Conservation (phyloP, 2,329 filamentous ascomycete species). For the Fusarium torulosum region DNA sequence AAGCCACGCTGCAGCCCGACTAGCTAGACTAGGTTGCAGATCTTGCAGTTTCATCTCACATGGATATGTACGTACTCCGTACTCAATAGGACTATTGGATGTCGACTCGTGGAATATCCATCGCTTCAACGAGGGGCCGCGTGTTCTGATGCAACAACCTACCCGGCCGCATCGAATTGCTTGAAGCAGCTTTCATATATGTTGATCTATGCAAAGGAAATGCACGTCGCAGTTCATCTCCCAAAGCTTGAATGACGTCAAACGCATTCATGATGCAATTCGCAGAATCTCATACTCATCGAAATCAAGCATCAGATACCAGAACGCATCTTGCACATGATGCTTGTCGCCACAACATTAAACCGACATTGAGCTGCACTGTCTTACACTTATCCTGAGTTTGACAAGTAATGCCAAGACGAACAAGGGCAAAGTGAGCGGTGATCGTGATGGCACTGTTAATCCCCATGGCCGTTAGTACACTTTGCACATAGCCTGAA, state of each 20-base stretch:
- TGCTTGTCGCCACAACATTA: constrained; percentile 1
- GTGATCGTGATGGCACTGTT: constrained; percentile 1
- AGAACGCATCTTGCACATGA: background rate
- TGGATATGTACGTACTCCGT: background rate
- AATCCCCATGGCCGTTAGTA: background rate
- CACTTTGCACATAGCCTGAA: background rate
- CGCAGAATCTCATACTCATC: constrained; percentile 18
- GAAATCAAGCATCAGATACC: background rate
- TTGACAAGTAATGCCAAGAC: background rate
- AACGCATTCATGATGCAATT: constrained; percentile 25
- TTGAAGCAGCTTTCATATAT: constrained; percentile 13
- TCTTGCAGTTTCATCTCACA: background rate
- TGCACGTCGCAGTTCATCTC: background rate
- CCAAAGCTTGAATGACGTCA: constrained; percentile 16
- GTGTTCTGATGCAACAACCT: constrained; percentile 13
- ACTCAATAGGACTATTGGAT: constrained; percentile 10
- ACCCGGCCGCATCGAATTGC: constrained; percentile 5
- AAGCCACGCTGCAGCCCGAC: constrained; percentile 6
- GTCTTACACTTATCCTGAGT: background rate
- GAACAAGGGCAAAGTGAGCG: background rate
- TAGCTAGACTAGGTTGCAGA: background rate
- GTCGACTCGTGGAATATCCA: constrained; percentile 24
- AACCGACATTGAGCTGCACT: background rate
- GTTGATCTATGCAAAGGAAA: constrained; percentile 22
- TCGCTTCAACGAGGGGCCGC: background rate